Evolutionary conservation across 2,329 filamentous ascomycete genomes (phyloP), one percentile per base, ranked within the genome.

Genomic region (Alternaria novae-zelandiae): DNA sequence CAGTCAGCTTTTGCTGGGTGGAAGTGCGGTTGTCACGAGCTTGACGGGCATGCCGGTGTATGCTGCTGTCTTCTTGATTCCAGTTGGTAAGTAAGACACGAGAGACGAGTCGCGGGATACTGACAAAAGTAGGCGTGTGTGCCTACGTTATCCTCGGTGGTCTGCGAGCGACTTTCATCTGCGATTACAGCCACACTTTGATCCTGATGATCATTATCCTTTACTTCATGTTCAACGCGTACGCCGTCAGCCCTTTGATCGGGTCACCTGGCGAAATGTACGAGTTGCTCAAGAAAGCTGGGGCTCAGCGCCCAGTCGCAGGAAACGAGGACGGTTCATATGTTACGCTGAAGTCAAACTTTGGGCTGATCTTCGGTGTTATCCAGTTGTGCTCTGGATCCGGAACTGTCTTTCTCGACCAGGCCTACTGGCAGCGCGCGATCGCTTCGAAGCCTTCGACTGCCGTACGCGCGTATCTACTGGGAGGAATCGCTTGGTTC

Each of bases 401-500:
- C 15, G 74, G 76, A 2, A 75, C 74, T 0, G 80, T 82, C 1
- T 83, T 82, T 57, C 71, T 82, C 0, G 81, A 84, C 55, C 79
- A 82, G 66, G 82, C 80, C 4, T 84, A 83, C 68, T 84, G 80
- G 81, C 82, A 84, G 65, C 74, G 81, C 54, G 83, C 83, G 10
- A 76, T 77, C 30, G 74, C 74, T 6, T 74, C 74, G 3, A 70
- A 73, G 25, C 73, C 74, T 1, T 71, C 73, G 1, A 74, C 71
- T 12, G 74, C 74, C 3, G 73, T 77, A 4, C 67, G 63, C 20
- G 74, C 71, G 0, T 78, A 78, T 49, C 70, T 78, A 6, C 74
- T 85, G 4, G 83, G 82, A 17, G 82, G 83, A 0, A 70, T 85
- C 7, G 82, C 82, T 4, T 85, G 83, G 79, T 84, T 84, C 62